These are phyloP conservation scores for Hibiscus trionum DNA, from an alignment of 345 rosid genomes.

Conservation along the genomic window DNA sequence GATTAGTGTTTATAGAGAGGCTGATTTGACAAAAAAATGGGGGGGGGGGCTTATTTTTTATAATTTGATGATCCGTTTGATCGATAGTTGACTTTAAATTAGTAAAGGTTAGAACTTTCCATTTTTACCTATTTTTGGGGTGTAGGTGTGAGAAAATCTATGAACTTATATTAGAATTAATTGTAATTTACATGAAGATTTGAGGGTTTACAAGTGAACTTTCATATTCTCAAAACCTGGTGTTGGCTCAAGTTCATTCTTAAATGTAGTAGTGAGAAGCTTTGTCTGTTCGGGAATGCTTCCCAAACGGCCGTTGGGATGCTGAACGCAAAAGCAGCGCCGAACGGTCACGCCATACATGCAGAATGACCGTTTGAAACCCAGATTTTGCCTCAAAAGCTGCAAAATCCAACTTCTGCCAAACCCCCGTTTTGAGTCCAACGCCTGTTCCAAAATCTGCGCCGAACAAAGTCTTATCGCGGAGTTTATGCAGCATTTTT, in stretches of 20 bases:
- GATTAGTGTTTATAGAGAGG: constrained; percentile 3
- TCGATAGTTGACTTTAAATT: background rate
- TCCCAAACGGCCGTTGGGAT: no score
- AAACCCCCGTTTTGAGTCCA: no score
- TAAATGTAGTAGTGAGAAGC: background rate
- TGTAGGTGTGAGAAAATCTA: background rate
- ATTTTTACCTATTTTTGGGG: background rate
- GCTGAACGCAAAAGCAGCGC: no score
- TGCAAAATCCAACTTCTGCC: no score
- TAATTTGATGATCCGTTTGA: background rate
- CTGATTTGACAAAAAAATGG: no score
- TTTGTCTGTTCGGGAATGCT: no score
- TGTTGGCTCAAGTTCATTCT: background rate
- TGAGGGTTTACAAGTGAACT: background rate
- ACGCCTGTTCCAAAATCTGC: no score
- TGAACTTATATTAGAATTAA: background rate
- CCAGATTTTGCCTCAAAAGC: no score
- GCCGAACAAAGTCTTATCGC: no score
- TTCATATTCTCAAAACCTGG: background rate
- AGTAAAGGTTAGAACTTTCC: background rate
- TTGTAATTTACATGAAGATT: background rate
- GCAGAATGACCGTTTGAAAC: no score
- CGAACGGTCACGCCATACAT: no score
- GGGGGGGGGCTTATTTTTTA: background rate
- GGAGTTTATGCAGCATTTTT: background rate